phyloP scores from a whole-genome alignment of 441 rosid genomes.

The Lagerstroemia fauriei region DNA sequence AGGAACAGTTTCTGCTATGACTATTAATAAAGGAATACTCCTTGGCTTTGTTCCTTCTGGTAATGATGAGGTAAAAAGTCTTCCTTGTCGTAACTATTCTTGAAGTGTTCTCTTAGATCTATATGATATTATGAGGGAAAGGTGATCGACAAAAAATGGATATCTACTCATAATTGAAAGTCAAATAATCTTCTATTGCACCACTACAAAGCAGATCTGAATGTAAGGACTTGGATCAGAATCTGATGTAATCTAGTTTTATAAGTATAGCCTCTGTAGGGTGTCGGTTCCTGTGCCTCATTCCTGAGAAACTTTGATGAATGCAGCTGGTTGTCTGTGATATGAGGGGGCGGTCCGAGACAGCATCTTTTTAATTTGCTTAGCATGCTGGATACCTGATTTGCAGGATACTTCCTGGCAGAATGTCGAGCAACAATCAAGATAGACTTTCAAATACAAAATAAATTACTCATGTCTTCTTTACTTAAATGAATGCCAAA shows the following conservation, averaged over 20 bases:
- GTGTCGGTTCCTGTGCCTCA: not conserved
- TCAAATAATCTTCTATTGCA: not conserved
- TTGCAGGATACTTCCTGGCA: not conserved
- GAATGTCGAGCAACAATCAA: not conserved
- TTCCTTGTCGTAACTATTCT: not conserved
- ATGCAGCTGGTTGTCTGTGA: not conserved
- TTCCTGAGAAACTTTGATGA: not conserved
- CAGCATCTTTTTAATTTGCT: not conserved
- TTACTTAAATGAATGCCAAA: not conserved
- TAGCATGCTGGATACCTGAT: not conserved
- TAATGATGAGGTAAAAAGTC: constrained; percentile 48
- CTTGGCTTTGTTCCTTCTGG: constrained; percentile 83
- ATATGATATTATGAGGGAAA: not conserved
- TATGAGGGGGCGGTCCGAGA: not conserved
- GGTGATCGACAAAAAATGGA: not conserved
- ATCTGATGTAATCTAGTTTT: not conserved
- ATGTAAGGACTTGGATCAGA: not conserved
- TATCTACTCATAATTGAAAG: not conserved
- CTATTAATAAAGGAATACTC: constrained; percentile 78
- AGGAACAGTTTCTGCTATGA: constrained; percentile 88
- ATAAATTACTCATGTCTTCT: not conserved
- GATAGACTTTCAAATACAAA: not conserved
- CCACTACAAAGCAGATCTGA: not conserved
- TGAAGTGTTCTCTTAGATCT: not conserved
- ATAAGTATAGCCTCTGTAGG: not conserved